Evolutionary conservation across 225 moss, liverwort and hornwort genomes (phyloP).

Genomic region (Pseudoscleropodium purum): DNA sequence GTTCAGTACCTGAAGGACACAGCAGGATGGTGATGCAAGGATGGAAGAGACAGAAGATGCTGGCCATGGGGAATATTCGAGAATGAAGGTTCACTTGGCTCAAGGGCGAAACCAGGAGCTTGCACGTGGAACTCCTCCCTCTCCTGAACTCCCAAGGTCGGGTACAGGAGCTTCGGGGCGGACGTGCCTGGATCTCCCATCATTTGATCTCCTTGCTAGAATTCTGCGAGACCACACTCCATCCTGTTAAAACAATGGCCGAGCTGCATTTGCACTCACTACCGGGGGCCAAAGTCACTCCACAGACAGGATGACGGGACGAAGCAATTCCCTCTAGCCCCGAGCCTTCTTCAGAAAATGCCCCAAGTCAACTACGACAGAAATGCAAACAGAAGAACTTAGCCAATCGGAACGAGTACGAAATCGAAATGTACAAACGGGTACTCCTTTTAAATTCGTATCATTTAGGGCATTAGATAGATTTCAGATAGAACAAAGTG

Average conservation of each 20-base stretch:
- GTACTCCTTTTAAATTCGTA: too few relatives aligned
- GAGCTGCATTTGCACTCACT: constrained; percentile 3
- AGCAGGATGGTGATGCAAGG: constrained; percentile 1
- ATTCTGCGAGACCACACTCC: neutral
- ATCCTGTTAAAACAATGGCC: too few relatives aligned
- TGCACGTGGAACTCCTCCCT: neutral
- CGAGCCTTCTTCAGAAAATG: neutral
- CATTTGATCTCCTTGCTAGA: constrained; percentile 4
- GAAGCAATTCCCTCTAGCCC: neutral
- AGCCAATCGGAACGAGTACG: neutral
- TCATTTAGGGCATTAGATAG: too few relatives aligned
- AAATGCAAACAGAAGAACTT: neutral
- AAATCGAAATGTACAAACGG: neutral
- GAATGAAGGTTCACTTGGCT: neutral
- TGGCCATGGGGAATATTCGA: constrained; percentile 1
- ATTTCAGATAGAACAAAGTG: too few relatives aligned
- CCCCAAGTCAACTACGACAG: neutral
- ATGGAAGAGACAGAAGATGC: neutral
- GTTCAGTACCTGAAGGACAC: constrained; percentile 6
- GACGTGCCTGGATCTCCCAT: constrained; percentile 27
- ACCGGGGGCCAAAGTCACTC: constrained; percentile 30
- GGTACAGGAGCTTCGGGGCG: neutral
- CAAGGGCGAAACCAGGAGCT: neutral
- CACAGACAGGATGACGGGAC: neutral
- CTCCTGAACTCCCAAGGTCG: neutral